Evolutionary conservation across 139 green algal species (phyloP), one percentile per base, ranked within the genome.

Genomic region (Haematococcus lacustris): DNA sequence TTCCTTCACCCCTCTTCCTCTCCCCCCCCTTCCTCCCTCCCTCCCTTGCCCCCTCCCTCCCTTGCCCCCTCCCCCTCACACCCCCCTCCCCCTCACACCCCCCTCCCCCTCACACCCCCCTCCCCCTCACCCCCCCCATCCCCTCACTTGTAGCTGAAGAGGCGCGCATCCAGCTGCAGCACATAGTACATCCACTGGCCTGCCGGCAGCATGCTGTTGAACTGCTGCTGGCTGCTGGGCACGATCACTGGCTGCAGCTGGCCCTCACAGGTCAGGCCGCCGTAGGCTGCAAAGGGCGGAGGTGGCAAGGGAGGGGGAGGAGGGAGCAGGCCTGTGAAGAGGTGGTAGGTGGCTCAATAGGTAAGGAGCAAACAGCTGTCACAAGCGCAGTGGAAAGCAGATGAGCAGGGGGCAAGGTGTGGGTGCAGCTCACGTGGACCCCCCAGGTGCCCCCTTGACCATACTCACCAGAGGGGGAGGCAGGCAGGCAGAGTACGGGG

Each of bases 141-240:
- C 32, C 71, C 33, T 0, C 3, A 37, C 2, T 34, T 21, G 35
- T 40, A 57, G n/a, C 66, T 51, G 40, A 73, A 78, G 21, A n/a
- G 26, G 66, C 39, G 23, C 3, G 51, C 26, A 37, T 77, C 74
- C 1, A 78, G 33, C 25, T 38, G 50, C 35, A 80, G 5, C 33
- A 74, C 30, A 9, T 73, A 74, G 38, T 66, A 84, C 30, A 13
- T 51, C 79, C 79, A 84, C 17, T 66, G 17, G 0, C 75, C 75
- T 0, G 75, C 71, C 28, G 30, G 25, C 30, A 84, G 60, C 0
- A 2, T 25, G 38, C 37, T 51, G 17, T 5, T 25, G 51, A 28
- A 2, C 23, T 23, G 21, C 30, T 62, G n/a, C n/a, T 30, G 59
- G 34, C 2, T n/a, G 38, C 40, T 13, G 47, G 21, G 2, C 34